Evolutionary conservation across 257 asterid genomes (phyloP).

Genomic region (Jaltomata sinuosa): DNA sequence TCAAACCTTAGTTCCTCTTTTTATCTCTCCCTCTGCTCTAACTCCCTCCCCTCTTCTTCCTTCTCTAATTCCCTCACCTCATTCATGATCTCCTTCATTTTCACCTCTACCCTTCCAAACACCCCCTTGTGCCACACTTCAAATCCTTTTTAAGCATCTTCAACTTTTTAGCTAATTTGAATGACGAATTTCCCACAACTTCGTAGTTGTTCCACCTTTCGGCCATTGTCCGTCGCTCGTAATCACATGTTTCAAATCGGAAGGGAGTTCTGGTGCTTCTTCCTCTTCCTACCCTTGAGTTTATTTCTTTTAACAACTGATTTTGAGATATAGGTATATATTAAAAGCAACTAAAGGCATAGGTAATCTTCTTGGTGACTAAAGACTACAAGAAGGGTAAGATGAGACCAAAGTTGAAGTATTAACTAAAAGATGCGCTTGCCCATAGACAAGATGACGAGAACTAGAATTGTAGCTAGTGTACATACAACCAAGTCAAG

Average conservation of each 20-base stretch:
- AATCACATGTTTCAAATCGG: not conserved
- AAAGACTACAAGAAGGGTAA: not conserved
- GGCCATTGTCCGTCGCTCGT: not conserved
- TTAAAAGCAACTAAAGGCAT: not conserved
- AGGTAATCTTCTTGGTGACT: not conserved
- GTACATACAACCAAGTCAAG: not conserved
- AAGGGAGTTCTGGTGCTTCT: not conserved
- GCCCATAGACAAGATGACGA: not conserved
- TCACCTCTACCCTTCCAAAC: not conserved
- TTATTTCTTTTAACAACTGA: not conserved
- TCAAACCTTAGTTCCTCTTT: not conserved
- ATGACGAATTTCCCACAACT: not conserved
- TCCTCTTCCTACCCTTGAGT: not conserved
- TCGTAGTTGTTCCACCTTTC: not conserved
- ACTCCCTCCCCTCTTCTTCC: not conserved
- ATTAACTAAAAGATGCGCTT: not conserved
- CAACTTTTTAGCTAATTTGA: not conserved
- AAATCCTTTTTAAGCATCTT: not conserved
- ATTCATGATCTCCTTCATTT: not conserved
- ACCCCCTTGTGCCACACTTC: not conserved
- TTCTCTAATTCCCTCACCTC: not conserved
- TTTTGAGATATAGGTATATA: not conserved
- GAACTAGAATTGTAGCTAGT: not conserved
- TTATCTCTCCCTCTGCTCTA: not conserved
- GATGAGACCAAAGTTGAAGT: not conserved